Evolutionary conservation across 257 asterid species (phyloP).

Genomic region (Solanum clarkiae): DNA sequence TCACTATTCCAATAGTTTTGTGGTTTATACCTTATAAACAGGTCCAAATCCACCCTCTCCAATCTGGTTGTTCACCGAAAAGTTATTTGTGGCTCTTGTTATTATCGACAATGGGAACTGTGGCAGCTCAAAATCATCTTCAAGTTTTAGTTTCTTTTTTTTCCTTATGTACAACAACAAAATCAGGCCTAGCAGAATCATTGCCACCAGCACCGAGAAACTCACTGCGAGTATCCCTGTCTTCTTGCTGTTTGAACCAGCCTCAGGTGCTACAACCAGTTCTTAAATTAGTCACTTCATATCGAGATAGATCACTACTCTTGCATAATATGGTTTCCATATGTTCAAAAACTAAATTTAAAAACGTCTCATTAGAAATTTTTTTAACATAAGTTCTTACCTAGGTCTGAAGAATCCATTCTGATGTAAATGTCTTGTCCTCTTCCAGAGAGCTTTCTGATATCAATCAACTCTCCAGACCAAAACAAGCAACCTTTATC

Average conservation of each 20-base stretch:
- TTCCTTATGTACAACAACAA: background rate
- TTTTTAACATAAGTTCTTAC: background rate
- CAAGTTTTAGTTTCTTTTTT: background rate
- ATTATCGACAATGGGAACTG: conserved; percentile 2
- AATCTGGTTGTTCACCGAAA: background rate
- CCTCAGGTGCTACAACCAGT: background rate
- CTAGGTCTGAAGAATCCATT: conserved; percentile 15
- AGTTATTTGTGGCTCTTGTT: conserved; percentile 9
- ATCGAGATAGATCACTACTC: background rate
- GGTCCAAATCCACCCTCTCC: background rate
- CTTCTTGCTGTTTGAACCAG: background rate
- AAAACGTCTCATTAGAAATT: background rate
- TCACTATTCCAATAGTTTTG: background rate
- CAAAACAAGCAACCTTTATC: conserved; percentile 20
- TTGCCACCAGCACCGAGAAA: background rate
- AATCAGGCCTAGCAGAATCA: background rate
- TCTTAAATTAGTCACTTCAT: background rate
- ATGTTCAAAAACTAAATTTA: background rate
- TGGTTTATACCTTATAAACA: background rate
- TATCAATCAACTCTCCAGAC: conserved; percentile 8
- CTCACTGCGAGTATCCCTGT: background rate
- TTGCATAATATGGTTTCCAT: background rate
- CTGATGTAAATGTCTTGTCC: conserved; percentile 17
- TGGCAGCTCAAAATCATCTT: conserved; percentile 11
- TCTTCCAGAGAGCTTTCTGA: conserved; percentile 1